These are phyloP conservation scores for Yamadazyma phyllophila DNA, from an alignment of 805 yeast species.

Conservation along the genomic window DNA sequence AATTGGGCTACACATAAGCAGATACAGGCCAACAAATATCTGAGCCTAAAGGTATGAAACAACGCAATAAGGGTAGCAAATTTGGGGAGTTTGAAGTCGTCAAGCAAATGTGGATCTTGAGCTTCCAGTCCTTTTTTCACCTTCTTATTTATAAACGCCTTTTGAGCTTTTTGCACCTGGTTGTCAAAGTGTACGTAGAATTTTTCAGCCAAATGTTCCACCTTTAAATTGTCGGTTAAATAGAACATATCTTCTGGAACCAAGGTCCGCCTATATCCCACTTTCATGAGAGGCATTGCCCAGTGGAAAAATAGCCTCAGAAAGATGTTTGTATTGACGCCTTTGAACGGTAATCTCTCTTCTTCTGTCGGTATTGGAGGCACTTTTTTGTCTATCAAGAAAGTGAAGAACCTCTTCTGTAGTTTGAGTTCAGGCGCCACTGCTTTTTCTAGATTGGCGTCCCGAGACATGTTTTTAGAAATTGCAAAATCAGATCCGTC, in stretches of 20 bases:
- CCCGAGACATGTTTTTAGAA: not conserved
- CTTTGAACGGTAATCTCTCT: conserved; percentile 47
- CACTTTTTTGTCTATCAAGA: conserved; percentile 42
- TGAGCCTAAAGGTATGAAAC: conserved; percentile 10
- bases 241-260: conserved; percentile 54
- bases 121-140: not conserved
- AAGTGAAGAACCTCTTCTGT: conserved; percentile 46
- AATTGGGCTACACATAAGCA: conserved; percentile 32
- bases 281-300: conserved; percentile 55
- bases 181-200: conserved; percentile 5
- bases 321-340: conserved; percentile 31
- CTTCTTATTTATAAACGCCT: not conserved
- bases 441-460: not conserved
- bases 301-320: conserved; percentile 55
- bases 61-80: conserved; percentile 12
- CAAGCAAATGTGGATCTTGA: conserved; percentile 19
- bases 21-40: conserved; percentile 21
- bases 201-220: conserved; percentile 21
- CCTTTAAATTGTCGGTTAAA: conserved; percentile 26
- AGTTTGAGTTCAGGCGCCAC: not conserved
- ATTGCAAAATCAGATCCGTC: not conserved
- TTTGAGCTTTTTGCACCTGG: conserved; percentile 1
- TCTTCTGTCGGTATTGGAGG: conserved; percentile 48
- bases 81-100: conserved; percentile 29
- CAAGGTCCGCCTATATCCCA: conserved; percentile 66